Conservation (phyloP, 805 yeast species). For the Candida rishiriensis region DNA sequence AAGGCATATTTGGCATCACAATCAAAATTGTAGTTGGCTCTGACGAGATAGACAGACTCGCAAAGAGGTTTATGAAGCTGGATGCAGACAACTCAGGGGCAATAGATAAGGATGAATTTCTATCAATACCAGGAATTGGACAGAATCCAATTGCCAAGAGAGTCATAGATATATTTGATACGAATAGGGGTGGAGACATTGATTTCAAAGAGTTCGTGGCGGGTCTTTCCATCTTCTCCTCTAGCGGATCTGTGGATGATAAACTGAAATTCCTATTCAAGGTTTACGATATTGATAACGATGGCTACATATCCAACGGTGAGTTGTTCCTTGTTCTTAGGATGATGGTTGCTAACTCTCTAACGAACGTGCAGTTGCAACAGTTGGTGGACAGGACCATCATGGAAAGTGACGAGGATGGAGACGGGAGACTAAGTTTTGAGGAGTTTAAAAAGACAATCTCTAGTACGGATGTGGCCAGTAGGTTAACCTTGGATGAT, state of each 20-base stretch:
- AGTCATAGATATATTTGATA: slow-evolving; percentile 90
- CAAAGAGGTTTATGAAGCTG: slow-evolving; percentile 90
- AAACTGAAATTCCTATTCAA: slow-evolving; percentile 86
- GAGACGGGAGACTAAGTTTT: slow-evolving; percentile 80
- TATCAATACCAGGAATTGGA: slow-evolving; percentile 88
- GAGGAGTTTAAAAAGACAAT: slow-evolving; percentile 78
- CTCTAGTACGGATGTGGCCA: slow-evolving; percentile 37
- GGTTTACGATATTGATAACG: slow-evolving; percentile 93
- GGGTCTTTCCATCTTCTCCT: slow-evolving; percentile 70
- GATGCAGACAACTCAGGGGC: slow-evolving; percentile 93
- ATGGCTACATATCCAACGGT: slow-evolving; percentile 93
- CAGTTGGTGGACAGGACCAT: slow-evolving; percentile 97
- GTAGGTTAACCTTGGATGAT: slow-evolving; percentile 27
- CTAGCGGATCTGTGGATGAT: slow-evolving; percentile 74
- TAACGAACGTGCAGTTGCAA: slow-evolving; percentile 83
- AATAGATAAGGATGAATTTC: slow-evolving; percentile 84
- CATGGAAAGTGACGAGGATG: slow-evolving; percentile 85
- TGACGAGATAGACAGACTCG: slow-evolving; percentile 86
- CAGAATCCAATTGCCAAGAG: slow-evolving; percentile 86
- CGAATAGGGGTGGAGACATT: slow-evolving; percentile 86
- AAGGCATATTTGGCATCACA: too few species aligned
- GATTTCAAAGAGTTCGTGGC: slow-evolving; percentile 92
- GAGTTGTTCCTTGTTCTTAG: slow-evolving; percentile 88
- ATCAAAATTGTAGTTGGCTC: slow-evolving; percentile 49
- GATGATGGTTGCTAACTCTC: slow-evolving; percentile 94